Evolutionary conservation across 352 stramenopile genomes (phyloP), one percentile per base, ranked within the genome.

Genomic region (Globisporangium perplexum): DNA sequence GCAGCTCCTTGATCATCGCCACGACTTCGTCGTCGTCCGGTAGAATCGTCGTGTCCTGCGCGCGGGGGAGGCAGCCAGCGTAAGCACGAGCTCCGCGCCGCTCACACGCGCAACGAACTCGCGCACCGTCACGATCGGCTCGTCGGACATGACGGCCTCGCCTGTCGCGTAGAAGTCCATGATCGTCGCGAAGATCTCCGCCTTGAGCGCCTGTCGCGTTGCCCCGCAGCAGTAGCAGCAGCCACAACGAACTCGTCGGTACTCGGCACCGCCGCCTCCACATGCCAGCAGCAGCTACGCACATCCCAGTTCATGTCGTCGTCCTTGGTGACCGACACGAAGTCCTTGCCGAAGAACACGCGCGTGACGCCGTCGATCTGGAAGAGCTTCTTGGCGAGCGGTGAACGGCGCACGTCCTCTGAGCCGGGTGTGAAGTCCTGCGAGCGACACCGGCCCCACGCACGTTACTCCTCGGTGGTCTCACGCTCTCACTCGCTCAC

Each of bases 1-100:
- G 78, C 17, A 99, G 77, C 82, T 99, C 97, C 81, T 99, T 99
- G 73, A 99, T 99, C 93, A 99, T 98, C 23, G 93, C 93, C 23
- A 99, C 96, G 38, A 99, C 90, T 68, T 99, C 97, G 61, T 97
- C 90, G 65, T 99, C 97, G 41, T 98, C 91, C 8, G 98, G 94
- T 20, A 98, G 71, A 63, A 99, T 98, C 2, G 86, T 93, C 65
- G 84, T 95, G 66, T 95, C 84, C 83, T 93, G 41, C 17, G n/a
- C n/a, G n/a, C n/a, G n/a, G n/a, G 26, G 10, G 20, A 11, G 7
- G 35, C 10, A 22, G 10, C 17, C n/a, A n/a, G n/a, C n/a, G n/a
- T n/a, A n/a, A n/a, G n/a, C n/a, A n/a, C n/a, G n/a, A n/a, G n/a
- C n/a, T n/a, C n/a, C n/a, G n/a, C n/a, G n/a, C n/a, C n/a, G n/a